A percentile compares a stretch with the other conserved stretches of the same genome.
Conservation (phyloP, 2,329 filamentous ascomycete genomes). For the Atkinsonella hypoxylon region DNA sequence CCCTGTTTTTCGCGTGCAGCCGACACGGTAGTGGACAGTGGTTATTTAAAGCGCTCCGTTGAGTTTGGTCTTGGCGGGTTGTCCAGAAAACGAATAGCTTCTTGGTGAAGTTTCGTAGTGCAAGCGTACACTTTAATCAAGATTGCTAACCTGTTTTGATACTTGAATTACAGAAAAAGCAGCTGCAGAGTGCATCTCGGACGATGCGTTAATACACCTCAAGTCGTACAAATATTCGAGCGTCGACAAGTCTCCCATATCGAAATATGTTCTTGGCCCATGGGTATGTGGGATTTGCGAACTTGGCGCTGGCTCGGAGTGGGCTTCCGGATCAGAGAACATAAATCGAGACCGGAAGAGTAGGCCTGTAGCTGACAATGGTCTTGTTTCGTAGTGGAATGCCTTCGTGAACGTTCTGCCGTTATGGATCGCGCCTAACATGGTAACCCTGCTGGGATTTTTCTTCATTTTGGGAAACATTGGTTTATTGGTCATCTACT, state of each 20-base stretch:
- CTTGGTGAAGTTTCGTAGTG: not conserved
- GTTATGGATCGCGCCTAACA: slow-evolving; percentile 94
- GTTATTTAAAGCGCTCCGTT: not conserved
- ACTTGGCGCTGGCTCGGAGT: not conserved
- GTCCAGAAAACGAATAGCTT: not conserved
- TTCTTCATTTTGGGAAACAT: slow-evolving; percentile 87
- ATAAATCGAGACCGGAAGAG: not conserved
- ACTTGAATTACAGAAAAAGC: slow-evolving; percentile 30
- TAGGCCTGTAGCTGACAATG: slow-evolving; percentile 1
- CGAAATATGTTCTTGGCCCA: slow-evolving; percentile 84
- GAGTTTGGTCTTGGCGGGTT: not conserved
- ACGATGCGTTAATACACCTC: slow-evolving; percentile 82
- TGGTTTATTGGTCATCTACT: slow-evolving; percentile 56
- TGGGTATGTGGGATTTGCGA: slow-evolving; percentile 56
- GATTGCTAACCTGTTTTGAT: slow-evolving; percentile 1
- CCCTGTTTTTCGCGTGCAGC: too few species aligned
- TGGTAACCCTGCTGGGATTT: slow-evolving; percentile 93
- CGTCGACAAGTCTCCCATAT: slow-evolving; percentile 90
- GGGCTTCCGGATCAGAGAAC: too few species aligned
- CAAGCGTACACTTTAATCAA: not conserved
- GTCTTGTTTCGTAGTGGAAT: slow-evolving; percentile 63
- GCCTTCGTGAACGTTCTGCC: slow-evolving; percentile 83
- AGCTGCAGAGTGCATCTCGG: slow-evolving; percentile 64
- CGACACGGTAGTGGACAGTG: too few species aligned
- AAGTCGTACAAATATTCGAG: slow-evolving; percentile 96